phyloP scores from a whole-genome alignment of 768 basidiomycete species.

The Trametes sanguinea region DNA sequence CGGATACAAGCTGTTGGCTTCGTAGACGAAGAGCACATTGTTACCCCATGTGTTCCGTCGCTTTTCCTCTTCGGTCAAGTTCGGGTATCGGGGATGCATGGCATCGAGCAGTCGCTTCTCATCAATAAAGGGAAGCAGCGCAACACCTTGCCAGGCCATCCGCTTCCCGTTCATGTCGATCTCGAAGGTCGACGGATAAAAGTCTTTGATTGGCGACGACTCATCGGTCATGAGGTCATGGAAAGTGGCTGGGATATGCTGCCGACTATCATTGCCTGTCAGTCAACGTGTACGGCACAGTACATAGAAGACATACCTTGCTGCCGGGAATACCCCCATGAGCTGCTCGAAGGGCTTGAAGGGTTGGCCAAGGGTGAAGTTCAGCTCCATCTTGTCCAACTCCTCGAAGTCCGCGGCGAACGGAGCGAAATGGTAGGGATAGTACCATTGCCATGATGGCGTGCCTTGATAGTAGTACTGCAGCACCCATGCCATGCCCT shows the following conservation, averaged over 20 bases:
- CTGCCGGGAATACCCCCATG: constrained; percentile 97
- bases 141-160: constrained; percentile 99
- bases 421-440: constrained; percentile 97
- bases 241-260: constrained; percentile 86
- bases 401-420: constrained; percentile 94
- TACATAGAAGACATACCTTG: constrained; percentile 56
- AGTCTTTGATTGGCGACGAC: constrained; percentile 92
- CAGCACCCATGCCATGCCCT: constrained; percentile 95
- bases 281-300: neutral
- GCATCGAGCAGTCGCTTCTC: constrained; percentile 78
- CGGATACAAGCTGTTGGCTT: constrained; percentile 84
- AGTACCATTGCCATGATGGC: constrained; percentile 99
- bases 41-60: constrained; percentile 84
- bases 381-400: constrained; percentile 74
- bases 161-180: constrained; percentile 99
- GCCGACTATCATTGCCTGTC: constrained; percentile 52
- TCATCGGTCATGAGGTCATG: constrained; percentile 85
- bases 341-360: constrained; percentile 98
- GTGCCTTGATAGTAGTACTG: constrained; percentile 99
- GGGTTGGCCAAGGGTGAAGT: constrained; percentile 78
- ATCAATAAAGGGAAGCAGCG: constrained; percentile 95
- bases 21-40: constrained; percentile 78
- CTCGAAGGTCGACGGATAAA: constrained; percentile 89
- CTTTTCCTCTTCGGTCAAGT: constrained; percentile 80
- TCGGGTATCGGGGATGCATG: constrained; percentile 65